Evolutionary conservation across 2,329 filamentous ascomycete species (phyloP).

Genomic region (Onygenales sp.): DNA sequence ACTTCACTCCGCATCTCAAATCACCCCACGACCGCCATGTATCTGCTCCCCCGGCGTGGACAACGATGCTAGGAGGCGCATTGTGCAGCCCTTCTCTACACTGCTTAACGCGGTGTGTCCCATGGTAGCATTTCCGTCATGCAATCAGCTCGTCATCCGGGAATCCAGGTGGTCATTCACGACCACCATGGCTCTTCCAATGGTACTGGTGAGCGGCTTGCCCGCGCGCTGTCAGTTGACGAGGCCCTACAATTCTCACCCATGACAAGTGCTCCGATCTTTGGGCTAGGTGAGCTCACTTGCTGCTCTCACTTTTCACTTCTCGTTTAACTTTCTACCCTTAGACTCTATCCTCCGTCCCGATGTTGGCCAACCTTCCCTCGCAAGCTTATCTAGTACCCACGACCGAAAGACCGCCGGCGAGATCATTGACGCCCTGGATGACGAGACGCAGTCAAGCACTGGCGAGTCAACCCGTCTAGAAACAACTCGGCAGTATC

Average conservation of each 20-base stretch:
- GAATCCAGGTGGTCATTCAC: slow-evolving; percentile 35
- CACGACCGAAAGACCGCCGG: slow-evolving; percentile 43
- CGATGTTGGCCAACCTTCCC: slow-evolving; percentile 32
- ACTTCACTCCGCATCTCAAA: background rate
- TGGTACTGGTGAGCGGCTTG: slow-evolving; percentile 19
- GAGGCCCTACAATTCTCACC: slow-evolving; percentile 41
- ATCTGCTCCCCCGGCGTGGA: slow-evolving; percentile 8
- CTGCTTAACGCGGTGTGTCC: slow-evolving; percentile 1
- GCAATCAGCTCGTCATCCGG: slow-evolving; percentile 30
- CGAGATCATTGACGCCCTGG: slow-evolving; percentile 55
- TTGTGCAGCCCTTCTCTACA: background rate
- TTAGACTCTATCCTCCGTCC: slow-evolving; percentile 33
- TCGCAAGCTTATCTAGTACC: slow-evolving; percentile 25
- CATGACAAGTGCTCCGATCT: slow-evolving; percentile 40
- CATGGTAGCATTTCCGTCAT: slow-evolving; percentile 21
- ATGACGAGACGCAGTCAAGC: slow-evolving; percentile 55
- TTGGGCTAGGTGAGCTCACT: slow-evolving; percentile 30
- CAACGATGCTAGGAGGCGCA: slow-evolving; percentile 20
- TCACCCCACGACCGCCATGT: background rate
- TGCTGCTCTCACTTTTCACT: background rate
- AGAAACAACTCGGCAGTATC: slow-evolving; percentile 62
- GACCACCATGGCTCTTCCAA: slow-evolving; percentile 18
- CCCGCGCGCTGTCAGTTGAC: slow-evolving; percentile 34
- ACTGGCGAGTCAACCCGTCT: slow-evolving; percentile 52
- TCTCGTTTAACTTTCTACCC: slow-evolving; percentile 4